Evolutionary conservation across 2,329 filamentous ascomycete genomes (phyloP).

Genomic region (Karstenula rhodostoma): DNA sequence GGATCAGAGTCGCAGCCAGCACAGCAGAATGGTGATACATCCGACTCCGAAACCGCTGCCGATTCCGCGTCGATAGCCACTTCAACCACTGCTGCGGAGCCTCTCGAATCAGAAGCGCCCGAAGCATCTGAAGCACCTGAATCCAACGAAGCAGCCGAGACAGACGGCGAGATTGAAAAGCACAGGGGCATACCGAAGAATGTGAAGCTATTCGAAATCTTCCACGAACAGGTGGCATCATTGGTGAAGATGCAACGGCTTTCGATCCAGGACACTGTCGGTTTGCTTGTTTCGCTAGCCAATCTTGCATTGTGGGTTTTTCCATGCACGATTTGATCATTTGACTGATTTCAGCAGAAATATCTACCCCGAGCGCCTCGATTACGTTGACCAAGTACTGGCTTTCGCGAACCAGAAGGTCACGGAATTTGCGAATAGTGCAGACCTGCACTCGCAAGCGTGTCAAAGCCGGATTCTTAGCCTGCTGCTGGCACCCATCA

Average conservation of each 20-base stretch:
- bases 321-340: background rate
- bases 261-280: conserved; percentile 93
- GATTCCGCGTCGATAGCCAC: conserved; percentile 42
- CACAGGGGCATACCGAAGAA: conserved; percentile 72
- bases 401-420: conserved; percentile 89
- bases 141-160: conserved; percentile 37
- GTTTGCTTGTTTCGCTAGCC: conserved; percentile 88
- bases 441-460: conserved; percentile 88
- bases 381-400: conserved; percentile 95
- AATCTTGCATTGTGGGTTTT: conserved; percentile 78
- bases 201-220: conserved; percentile 94
- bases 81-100: conserved; percentile 35
- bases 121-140: conserved; percentile 52
- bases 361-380: conserved; percentile 89
- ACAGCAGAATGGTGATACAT: conserved; percentile 48
- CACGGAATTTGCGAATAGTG: conserved; percentile 86
- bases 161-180: conserved; percentile 56
- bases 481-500: conserved; percentile 88
- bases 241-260: conserved; percentile 90
- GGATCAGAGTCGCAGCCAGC: conserved; percentile 29
- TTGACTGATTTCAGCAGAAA: conserved; percentile 61
- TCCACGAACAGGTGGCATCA: conserved; percentile 94
- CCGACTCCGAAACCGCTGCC: conserved; percentile 36
- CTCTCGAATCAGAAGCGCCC: conserved; percentile 39
- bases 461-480: conserved; percentile 90